Evolutionary conservation across 176 grass and related monocot genomes (phyloP).

Genomic region (Rhynchospora pubera): DNA sequence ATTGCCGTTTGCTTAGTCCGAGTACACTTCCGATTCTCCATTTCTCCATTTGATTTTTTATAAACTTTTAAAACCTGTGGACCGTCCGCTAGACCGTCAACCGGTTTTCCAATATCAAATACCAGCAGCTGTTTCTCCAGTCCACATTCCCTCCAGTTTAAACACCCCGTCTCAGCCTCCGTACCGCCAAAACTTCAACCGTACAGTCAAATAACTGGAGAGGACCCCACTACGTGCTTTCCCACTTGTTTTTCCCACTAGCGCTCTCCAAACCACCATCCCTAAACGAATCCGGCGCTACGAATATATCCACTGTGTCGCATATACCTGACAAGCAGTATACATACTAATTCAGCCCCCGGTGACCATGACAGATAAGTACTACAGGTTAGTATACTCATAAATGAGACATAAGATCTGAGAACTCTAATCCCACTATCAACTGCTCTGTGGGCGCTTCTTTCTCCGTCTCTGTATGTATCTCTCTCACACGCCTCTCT

Average conservation of each 20-base stretch:
- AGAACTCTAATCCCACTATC: background rate
- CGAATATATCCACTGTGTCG: background rate
- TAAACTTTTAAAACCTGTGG: background rate
- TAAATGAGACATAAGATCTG: background rate
- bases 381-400: background rate
- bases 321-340: background rate
- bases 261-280: background rate
- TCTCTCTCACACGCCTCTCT: background rate
- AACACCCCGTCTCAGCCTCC: background rate
- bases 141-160: background rate
- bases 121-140: background rate
- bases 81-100: constrained; percentile 1
- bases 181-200: background rate
- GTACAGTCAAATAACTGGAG: background rate
- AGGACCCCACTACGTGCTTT: background rate
- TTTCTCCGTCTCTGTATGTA: background rate
- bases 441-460: constrained; percentile 11
- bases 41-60: background rate
- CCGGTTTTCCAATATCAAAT: background rate
- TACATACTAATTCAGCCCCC: background rate
- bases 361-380: background rate
- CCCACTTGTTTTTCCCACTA: background rate
- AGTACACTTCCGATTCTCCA: background rate
- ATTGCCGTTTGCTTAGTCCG: background rate
- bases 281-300: background rate